Conservation (phyloP, 2,329 filamentous ascomycete genomes). For the Neonectria magnoliae region DNA sequence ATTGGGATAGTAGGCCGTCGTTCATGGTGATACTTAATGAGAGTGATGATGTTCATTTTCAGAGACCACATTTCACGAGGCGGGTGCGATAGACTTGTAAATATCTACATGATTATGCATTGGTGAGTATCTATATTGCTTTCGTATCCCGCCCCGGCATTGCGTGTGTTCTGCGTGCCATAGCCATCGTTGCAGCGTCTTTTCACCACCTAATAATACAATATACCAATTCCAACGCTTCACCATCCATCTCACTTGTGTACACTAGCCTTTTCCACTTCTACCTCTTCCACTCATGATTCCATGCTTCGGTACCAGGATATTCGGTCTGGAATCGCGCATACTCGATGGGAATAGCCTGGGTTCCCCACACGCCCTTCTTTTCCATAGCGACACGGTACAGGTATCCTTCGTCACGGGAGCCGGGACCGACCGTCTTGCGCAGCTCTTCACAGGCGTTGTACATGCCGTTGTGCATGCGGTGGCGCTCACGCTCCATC, state of each 20-base stretch:
- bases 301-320: constrained; percentile 84
- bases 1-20: constrained; percentile 21
- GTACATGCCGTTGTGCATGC: constrained; percentile 84
- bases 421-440: constrained; percentile 65
- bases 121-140: constrained; percentile 12
- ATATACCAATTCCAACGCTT: constrained; percentile 18
- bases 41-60: constrained; percentile 36
- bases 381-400: constrained; percentile 93
- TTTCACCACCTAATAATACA: constrained; percentile 38
- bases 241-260: constrained; percentile 8
- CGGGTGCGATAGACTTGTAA: constrained; percentile 6
- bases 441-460: constrained; percentile 87
- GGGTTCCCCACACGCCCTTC: constrained; percentile 78
- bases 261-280: background rate
- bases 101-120: constrained; percentile 16
- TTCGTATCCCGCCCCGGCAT: background rate
- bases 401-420: constrained; percentile 73
- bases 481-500: constrained; percentile 76
- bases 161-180: background rate
- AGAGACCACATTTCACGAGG: background rate
- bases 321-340: constrained; percentile 85
- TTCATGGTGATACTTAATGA: constrained; percentile 32
- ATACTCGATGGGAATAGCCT: constrained; percentile 91
- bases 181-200: constrained; percentile 10
- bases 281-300: constrained; percentile 85